Evolutionary conservation across 2,329 filamentous ascomycete genomes (phyloP).

Genomic region (Zymoseptoria pseudotritici): DNA sequence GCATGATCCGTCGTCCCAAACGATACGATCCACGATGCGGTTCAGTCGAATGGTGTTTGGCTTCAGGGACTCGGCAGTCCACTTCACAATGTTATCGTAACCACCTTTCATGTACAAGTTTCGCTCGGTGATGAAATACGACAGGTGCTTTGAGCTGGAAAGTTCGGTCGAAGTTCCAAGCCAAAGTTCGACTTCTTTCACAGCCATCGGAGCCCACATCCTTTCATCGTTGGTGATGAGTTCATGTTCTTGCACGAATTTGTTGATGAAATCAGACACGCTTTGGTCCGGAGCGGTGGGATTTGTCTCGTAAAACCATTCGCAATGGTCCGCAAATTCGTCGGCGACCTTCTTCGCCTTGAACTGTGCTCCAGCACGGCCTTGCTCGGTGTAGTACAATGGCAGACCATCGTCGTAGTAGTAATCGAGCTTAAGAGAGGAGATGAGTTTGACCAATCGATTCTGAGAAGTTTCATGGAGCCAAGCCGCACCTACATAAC

Average conservation of each 20-base stretch:
- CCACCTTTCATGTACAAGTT: constrained; percentile 42
- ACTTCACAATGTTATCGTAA: constrained; percentile 39
- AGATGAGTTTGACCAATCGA: constrained; percentile 37
- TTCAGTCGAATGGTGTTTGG: constrained; percentile 33
- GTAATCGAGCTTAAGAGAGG: constrained; percentile 36
- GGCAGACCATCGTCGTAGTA: constrained; percentile 41
- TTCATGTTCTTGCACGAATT: constrained; percentile 36
- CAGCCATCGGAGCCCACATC: constrained; percentile 38
- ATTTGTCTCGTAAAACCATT: constrained; percentile 36
- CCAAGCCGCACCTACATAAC: constrained; percentile 36
- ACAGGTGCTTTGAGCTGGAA: constrained; percentile 37
- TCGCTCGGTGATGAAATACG: constrained; percentile 38
- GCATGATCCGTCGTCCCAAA: too few species aligned
- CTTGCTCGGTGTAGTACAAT: constrained; percentile 37
- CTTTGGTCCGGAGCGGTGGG: constrained; percentile 36
- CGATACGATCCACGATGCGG: constrained; percentile 33
- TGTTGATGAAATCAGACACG: constrained; percentile 35
- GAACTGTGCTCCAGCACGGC: constrained; percentile 38
- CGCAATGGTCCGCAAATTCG: constrained; percentile 38
- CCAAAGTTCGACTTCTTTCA: constrained; percentile 39
- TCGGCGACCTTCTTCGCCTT: constrained; percentile 42
- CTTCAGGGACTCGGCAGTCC: constrained; percentile 34
- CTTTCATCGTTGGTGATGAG: constrained; percentile 37
- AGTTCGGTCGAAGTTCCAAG: constrained; percentile 37
- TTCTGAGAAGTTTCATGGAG: constrained; percentile 42